These are phyloP conservation scores for Boehmeria nivea DNA, from an alignment of 306 rosid species.

Conservation along the genomic window DNA sequence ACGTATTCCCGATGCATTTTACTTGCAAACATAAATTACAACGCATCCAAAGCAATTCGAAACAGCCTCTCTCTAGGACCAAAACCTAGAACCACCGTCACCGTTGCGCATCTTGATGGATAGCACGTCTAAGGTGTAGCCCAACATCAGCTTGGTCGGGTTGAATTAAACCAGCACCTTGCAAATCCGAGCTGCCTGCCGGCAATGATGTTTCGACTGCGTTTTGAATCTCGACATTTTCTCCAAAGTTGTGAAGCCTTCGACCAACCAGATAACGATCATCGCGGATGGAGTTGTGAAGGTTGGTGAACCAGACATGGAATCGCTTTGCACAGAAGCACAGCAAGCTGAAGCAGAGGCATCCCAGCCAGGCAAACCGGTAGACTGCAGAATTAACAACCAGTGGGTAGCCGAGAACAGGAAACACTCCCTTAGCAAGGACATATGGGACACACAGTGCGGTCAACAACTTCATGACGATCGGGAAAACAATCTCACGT, in stretches of 20 bases:
- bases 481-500: constrained; percentile 89
- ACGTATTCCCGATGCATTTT: too few species aligned
- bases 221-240: too few species aligned
- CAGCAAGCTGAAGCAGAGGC: constrained; percentile 73
- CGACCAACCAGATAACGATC: constrained; percentile 94
- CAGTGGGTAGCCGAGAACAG: constrained; percentile 87
- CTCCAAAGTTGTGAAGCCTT: constrained; percentile 92
- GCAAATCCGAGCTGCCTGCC: constrained; percentile 18
- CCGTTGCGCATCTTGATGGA: constrained; percentile 26
- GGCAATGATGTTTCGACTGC: too few species aligned
- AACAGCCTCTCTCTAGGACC: too few species aligned
- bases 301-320: constrained; percentile 98
- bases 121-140: constrained; percentile 51
- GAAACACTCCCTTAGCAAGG: constrained; percentile 88
- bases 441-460: constrained; percentile 92
- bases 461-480: constrained; percentile 88
- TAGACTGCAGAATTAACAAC: constrained; percentile 94
- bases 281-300: constrained; percentile 92
- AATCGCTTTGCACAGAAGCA: constrained; percentile 93
- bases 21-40: too few species aligned
- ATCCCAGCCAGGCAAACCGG: constrained; percentile 96
- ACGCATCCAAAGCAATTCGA: too few species aligned
- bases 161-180: constrained; percentile 29
- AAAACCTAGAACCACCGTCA: too few species aligned
- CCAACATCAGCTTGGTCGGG: constrained; percentile 60